Base-by-base conservation (phyloP, 176 grass and related monocot species). In the Ananas comosus region DNA sequence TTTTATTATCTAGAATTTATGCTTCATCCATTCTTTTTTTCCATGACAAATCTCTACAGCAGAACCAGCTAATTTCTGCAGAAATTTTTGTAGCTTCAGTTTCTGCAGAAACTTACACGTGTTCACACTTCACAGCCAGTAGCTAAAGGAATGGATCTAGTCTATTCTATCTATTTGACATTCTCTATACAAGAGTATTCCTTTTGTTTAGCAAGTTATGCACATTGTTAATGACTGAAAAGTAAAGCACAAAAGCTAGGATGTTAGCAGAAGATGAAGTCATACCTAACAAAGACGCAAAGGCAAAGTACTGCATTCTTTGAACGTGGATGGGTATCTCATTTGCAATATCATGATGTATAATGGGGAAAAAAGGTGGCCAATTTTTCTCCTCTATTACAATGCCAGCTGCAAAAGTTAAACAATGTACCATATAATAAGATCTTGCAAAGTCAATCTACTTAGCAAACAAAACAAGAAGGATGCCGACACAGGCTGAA, bases 321-420 rank as follows among this genome's bases (percentile, higher is more conserved):
- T 93, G 89, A 66, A 90, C 52, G 69, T 92, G 84, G 76, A 92
- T 74, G 28, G 94, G 89, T 83, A 93, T 97, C 78, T 97, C 94
- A 67, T 90, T 92, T 65, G 82, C 74, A 81, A 97, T 97, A 79
- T 97, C 94, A 75, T 97, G 89, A 87, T 93, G 94, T 68, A 97
- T 97, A 81, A 97, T 76, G 42, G 94, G 89, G 29, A 97, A 82
- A 81, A 97, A 92, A 23, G 94, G 89, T 33, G 89, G 94, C 82
- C 89, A 97, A 66, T 97, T 97, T 83, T 93, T 97, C 51, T 82
- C 80, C 63, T 97, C 87, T 50, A 97, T 84, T 51, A 90, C 87
- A 80, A 92, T 90, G 61, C 94, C 94, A 83, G 82, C 94, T 97
- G 84, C 33, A 72, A 78, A 79, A 79, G 27, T 2, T 74, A 63